Base-by-base conservation (phyloP, 1,139 yeast genomes). In the Dujonia santamariae region DNA sequence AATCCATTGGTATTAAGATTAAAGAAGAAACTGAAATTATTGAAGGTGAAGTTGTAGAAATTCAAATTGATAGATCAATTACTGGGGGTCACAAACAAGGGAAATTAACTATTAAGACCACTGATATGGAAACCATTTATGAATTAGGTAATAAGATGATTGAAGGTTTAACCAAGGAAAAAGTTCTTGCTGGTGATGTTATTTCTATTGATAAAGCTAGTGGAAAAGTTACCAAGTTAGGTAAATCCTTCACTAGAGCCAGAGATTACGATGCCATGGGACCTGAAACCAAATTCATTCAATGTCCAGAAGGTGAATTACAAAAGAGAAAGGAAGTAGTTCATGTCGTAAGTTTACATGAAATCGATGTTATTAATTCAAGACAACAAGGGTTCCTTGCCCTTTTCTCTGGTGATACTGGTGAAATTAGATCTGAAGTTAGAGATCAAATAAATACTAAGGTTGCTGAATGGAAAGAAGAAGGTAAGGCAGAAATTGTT, bases 251-350 rank as follows among this genome's bases (percentile, higher is more conserved):
- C 60, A 82, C 97, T 8, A 77, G 98, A 48, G 95, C 97, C 4
- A 75, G 98, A 55, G 98, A 94, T 61, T 94, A 92, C 61, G 99
- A 94, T 62, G 98, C 98, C 27, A 92, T 92, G 97, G 97, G 98
- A 5, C 95, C 97, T 30, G 97, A 94, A 51, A 88, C 97, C 27
- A 88, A 87, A 60, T 94, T 92, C 60, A 96, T 94, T 34, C 97
- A 92, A 61, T 87, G 97, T 58, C 99, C 99, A 22, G 97, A 92
- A 60, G 99, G 99, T 33, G 99, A 94, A 68, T 73, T 94, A 54
- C 98, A 94, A 64, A 85, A 86, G 54, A 79, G 97, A 51, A 87
- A 86, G 54, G 95, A 90, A 54, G 95, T 88, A 12, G 96, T 88
- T 14, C 99, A 94, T 63, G 90, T 96, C 0, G 97, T 94, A 8